phyloP scores from a whole-genome alignment of 2,329 filamentous ascomycete genomes.

The Cladosporium sp. region DNA sequence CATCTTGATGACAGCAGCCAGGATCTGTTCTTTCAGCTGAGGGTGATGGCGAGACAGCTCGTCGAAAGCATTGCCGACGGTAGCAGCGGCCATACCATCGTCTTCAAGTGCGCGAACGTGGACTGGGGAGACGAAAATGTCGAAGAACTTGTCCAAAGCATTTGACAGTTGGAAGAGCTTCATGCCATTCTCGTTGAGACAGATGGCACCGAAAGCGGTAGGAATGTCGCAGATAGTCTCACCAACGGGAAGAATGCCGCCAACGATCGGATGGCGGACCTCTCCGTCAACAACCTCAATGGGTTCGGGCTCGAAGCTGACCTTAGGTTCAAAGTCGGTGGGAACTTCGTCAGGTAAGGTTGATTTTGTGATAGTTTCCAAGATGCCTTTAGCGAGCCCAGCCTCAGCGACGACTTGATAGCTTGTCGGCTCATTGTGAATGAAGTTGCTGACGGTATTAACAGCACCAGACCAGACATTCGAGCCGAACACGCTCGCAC shows the following conservation, averaged over 20 bases:
- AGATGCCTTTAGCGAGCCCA: constrained; percentile 77
- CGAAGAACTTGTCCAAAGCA: constrained; percentile 81
- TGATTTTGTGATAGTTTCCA: constrained; percentile 67
- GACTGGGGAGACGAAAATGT: constrained; percentile 90
- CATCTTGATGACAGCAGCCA: constrained; percentile 85
- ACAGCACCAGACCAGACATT: constrained; percentile 95
- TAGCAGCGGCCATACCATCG: constrained; percentile 65
- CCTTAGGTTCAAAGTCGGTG: constrained; percentile 21
- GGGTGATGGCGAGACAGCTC: constrained; percentile 94
- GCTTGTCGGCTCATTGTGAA: constrained; percentile 97
- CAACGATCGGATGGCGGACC: constrained; percentile 21
- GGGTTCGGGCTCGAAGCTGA: constrained; percentile 17
- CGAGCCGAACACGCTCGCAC: constrained; percentile 76
- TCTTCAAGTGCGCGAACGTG: constrained; percentile 81
- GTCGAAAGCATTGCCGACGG: constrained; percentile 81
- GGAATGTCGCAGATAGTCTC: constrained; percentile 88
- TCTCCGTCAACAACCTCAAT: constrained; percentile 25
- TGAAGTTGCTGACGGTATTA: constrained; percentile 88
- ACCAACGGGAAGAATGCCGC: constrained; percentile 75
- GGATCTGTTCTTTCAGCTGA: constrained; percentile 70
- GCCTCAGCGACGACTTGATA: constrained; percentile 95
- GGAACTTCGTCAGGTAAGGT: constrained; percentile 27
- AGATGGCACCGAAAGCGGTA: constrained; percentile 87
- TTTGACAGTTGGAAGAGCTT: constrained; percentile 79
- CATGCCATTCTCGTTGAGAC: constrained; percentile 81